A percentile compares a stretch with the other conserved stretches of the same genome.
Conservation (phyloP, 257 asterid species). For the Nicotiana paniculata region DNA sequence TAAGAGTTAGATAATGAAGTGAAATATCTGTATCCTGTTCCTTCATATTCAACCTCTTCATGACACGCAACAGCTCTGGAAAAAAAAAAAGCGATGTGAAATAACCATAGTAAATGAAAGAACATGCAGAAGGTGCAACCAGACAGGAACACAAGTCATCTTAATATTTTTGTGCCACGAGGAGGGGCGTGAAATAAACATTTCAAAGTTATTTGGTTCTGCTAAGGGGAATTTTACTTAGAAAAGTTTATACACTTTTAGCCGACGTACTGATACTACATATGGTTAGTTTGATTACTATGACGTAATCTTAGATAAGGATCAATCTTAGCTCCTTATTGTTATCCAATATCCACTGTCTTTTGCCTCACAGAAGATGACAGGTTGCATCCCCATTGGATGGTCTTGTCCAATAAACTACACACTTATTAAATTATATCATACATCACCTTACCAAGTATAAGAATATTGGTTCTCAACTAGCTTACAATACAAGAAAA, state of each 20-base stretch:
- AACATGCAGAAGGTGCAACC: not conserved
- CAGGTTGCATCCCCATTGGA: not conserved
- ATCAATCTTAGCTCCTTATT: too few relatives aligned
- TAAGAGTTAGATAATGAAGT: conserved; percentile 72
- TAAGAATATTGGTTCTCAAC: not conserved
- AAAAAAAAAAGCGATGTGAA: not conserved
- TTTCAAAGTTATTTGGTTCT: not conserved
- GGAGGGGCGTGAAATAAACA: not conserved
- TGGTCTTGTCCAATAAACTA: not conserved
- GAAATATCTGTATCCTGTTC: conserved; percentile 74
- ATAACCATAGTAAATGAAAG: not conserved
- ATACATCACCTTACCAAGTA: not conserved
- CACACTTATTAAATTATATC: not conserved
- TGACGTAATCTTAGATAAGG: too few relatives aligned
- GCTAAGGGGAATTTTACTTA: not conserved
- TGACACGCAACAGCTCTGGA: conserved; percentile 80
- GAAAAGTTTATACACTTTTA: not conserved
- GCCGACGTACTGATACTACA: not conserved
- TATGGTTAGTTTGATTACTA: not conserved
- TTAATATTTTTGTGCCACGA: not conserved
- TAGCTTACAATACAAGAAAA: not conserved
- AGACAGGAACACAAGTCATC: not conserved
- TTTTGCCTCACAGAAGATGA: not conserved
- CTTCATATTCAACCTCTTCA: conserved; percentile 89
- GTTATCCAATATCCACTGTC: not conserved